Percentiles rank a stretch among this genome's conserved stretches.
phyloP scores from a whole-genome alignment of 495 filamentous ascomycete genomes.

The Neurospora africana region DNA sequence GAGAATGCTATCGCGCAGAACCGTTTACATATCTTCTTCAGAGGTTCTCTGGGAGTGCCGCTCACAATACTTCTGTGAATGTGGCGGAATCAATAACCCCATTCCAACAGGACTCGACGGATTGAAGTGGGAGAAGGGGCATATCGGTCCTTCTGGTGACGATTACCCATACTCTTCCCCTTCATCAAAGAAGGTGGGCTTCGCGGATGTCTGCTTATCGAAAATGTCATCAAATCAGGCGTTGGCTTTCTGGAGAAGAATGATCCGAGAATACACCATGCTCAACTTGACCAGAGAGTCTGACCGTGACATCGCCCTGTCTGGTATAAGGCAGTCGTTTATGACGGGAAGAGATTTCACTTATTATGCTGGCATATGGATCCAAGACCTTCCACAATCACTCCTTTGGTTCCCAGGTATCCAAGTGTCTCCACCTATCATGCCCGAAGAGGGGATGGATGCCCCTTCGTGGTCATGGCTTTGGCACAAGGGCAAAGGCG shows the following conservation, averaged over 20 bases:
- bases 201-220: not conserved
- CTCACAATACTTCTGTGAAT: not conserved
- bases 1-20: not conserved
- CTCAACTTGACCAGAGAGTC: not conserved
- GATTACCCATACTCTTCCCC: not conserved
- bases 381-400: slow-evolving; percentile 3
- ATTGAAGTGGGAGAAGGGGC: not conserved
- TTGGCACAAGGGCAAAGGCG: not conserved
- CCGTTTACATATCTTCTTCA: not conserved
- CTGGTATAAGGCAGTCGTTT: not conserved
- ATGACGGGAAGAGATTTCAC: not conserved
- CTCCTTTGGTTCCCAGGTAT: not conserved
- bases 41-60: not conserved
- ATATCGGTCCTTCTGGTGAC: not conserved
- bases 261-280: not conserved
- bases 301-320: not conserved
- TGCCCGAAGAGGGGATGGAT: not conserved
- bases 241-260: not conserved
- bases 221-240: not conserved
- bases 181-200: not conserved
- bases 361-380: slow-evolving; percentile 8
- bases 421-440: not conserved
- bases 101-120: not conserved
- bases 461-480: not conserved
- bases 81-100: not conserved